Percentiles rank a stretch among this genome's conserved stretches.
Conservation (phyloP, 2,329 filamentous ascomycete species). For the Leptodontidium sp. region DNA sequence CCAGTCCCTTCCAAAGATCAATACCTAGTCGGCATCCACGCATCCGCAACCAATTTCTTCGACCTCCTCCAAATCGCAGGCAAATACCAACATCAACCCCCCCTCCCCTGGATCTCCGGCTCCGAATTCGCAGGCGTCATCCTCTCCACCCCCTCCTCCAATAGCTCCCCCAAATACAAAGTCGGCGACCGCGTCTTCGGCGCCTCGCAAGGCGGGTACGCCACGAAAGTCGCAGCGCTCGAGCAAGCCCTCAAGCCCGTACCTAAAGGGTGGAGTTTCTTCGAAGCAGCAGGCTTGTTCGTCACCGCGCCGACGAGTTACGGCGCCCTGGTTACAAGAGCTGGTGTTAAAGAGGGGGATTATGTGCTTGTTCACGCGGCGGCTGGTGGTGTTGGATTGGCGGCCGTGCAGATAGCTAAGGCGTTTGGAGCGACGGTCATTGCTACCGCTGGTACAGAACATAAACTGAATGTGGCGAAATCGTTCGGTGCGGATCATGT, state of each 20-base stretch:
- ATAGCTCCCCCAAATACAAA: constrained; percentile 37
- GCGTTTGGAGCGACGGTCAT: constrained; percentile 92
- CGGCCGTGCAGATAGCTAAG: constrained; percentile 93
- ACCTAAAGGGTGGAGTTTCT: constrained; percentile 82
- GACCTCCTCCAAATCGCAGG: constrained; percentile 94
- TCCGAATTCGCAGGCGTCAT: constrained; percentile 87
- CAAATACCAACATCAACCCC: constrained; percentile 93
- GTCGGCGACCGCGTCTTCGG: constrained; percentile 31
- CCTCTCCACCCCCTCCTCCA: constrained; percentile 66
- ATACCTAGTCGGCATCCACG: constrained; percentile 88
- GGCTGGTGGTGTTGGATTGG: constrained; percentile 88
- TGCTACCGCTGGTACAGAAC: constrained; percentile 82
- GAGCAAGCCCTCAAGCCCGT: constrained; percentile 77
- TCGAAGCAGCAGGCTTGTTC: constrained; percentile 87
- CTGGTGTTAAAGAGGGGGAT: constrained; percentile 80
- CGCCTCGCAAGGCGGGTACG: constrained; percentile 68
- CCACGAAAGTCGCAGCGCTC: constrained; percentile 72
- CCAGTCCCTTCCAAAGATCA: constrained; percentile 75
- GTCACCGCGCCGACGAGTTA: constrained; percentile 93
- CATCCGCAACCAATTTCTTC: constrained; percentile 94
- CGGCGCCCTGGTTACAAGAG: constrained; percentile 80
- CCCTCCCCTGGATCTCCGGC: constrained; percentile 85
- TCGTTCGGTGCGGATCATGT: constrained; percentile 86
- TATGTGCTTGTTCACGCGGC: constrained; percentile 91
- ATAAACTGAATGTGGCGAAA: constrained; percentile 82